Evolutionary conservation across 106 monocot species (phyloP).

Genomic region (Dendrobium catenatum): DNA sequence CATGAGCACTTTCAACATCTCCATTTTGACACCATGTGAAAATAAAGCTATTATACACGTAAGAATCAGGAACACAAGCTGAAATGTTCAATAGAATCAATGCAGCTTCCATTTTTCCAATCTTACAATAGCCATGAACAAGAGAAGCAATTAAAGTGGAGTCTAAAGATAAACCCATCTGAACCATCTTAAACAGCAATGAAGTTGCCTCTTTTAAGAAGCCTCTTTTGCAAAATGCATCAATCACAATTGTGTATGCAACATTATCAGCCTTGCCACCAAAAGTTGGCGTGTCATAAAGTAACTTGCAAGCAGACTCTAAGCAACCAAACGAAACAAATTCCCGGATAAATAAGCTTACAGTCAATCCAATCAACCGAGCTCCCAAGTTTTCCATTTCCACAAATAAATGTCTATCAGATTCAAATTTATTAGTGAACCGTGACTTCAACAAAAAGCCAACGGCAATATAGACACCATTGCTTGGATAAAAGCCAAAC

Average conservation of each 20-base stretch:
- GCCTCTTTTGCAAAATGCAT: conserved; percentile 33
- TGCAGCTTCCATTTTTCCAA: conserved; percentile 24
- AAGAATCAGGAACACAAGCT: conserved; percentile 19
- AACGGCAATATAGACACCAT: conserved; percentile 14
- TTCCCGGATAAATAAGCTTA: conserved; percentile 34
- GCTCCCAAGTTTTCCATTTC: conserved; percentile 14
- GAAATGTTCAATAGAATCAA: conserved; percentile 11
- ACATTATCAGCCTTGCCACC: conserved; percentile 23
- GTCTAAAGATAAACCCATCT: conserved; percentile 24
- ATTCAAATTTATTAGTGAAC: conserved; percentile 14
- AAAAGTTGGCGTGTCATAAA: conserved; percentile 13
- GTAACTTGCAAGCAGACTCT: conserved; percentile 27
- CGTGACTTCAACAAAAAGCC: conserved; percentile 14
- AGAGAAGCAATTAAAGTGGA: conserved; percentile 24
- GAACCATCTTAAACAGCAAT: conserved; percentile 31
- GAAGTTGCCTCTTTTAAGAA: conserved; percentile 29
- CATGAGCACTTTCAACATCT: conserved; percentile 21
- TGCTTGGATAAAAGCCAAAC: conserved; percentile 23
- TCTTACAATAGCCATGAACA: conserved; percentile 48
- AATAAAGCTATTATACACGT: conserved; percentile 50
- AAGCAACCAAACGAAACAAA: conserved; percentile 22
- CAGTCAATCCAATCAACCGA: neutral
- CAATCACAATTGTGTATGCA: conserved; percentile 26
- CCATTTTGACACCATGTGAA: conserved; percentile 26
- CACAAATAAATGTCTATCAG: conserved; percentile 21